Conservation (phyloP, 1,139 yeast genomes). For the Yamadazyma taylorii region DNA sequence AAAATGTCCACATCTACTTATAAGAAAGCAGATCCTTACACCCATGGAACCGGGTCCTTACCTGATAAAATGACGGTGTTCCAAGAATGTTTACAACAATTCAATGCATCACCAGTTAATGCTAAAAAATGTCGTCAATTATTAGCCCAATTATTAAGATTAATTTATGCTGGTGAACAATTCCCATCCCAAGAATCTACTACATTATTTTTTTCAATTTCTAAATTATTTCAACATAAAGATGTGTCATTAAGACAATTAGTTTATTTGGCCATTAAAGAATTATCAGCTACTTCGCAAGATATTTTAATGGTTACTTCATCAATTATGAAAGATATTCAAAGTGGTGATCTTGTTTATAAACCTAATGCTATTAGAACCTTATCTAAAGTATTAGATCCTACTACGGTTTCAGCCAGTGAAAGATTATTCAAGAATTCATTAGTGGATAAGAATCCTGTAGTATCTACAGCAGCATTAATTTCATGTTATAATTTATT, state of each 20-base stretch:
- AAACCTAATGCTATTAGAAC: constrained; percentile 96
- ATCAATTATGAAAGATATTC: constrained; percentile 96
- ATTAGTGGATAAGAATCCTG: constrained; percentile 86
- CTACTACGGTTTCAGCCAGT: constrained; percentile 89
- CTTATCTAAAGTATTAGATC: constrained; percentile 84
- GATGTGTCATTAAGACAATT: constrained; percentile 89
- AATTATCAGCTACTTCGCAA: constrained; percentile 77
- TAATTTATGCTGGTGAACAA: constrained; percentile 79
- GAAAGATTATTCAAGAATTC: constrained; percentile 93
- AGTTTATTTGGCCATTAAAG: constrained; percentile 92
- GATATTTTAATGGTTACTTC: constrained; percentile 97
- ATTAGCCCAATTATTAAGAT: constrained; percentile 69
- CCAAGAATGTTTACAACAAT: constrained; percentile 92
- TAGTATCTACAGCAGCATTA: constrained; percentile 88
- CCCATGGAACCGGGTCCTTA: constrained; percentile 47
- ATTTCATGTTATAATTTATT: constrained; percentile 86
- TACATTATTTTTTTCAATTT: constrained; percentile 86
- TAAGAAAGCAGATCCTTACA: constrained; percentile 76
- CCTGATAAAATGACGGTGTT: constrained; percentile 97
- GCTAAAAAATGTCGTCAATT: constrained; percentile 82
- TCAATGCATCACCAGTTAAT: constrained; percentile 88
- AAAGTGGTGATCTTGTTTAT: constrained; percentile 79
- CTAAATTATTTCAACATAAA: constrained; percentile 92
- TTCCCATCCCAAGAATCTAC: constrained; percentile 92
- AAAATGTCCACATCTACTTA: constrained; percentile 67